A percentile compares a stretch with the other conserved stretches of the same genome.
phyloP scores from a whole-genome alignment of 345 rosid species.

The Carallia brachiata region DNA sequence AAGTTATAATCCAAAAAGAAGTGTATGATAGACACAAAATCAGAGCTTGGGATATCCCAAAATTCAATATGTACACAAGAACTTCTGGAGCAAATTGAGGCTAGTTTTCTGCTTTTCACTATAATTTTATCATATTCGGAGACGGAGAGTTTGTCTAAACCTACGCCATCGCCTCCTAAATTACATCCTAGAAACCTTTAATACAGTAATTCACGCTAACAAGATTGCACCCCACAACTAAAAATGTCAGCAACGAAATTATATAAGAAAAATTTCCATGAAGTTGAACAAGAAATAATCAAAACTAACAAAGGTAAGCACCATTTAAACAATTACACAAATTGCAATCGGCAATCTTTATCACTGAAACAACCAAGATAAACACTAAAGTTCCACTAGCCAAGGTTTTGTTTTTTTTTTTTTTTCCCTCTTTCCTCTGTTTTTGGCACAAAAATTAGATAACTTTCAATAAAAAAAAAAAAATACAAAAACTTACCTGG shows the following conservation, averaged over 20 bases:
- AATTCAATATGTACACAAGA: background rate
- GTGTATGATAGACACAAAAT: background rate
- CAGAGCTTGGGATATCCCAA: background rate
- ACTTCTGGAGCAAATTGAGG: background rate
- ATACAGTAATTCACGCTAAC: too few species aligned
- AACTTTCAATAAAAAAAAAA: background rate
- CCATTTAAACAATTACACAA: background rate
- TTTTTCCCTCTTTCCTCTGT: background rate
- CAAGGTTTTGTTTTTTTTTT: too few species aligned
- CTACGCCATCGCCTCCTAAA: too few species aligned
- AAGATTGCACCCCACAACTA: too few species aligned
- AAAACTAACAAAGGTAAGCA: background rate
- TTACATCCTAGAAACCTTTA: too few species aligned
- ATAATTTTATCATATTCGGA: too few species aligned
- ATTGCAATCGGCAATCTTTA: background rate
- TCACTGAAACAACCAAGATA: background rate
- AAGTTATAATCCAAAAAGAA: too few species aligned
- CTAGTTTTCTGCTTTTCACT: too few species aligned
- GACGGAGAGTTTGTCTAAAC: too few species aligned
- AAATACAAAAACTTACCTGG: conserved; percentile 39
- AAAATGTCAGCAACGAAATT: too few species aligned
- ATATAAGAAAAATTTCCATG: too few species aligned
- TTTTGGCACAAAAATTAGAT: background rate
- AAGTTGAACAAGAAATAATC: too few species aligned
- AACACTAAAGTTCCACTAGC: background rate